Percentiles rank a stretch among this genome's conserved stretches.
phyloP scores from a whole-genome alignment of 2,329 filamentous ascomycete species.

The Exophiala oligosperma region DNA sequence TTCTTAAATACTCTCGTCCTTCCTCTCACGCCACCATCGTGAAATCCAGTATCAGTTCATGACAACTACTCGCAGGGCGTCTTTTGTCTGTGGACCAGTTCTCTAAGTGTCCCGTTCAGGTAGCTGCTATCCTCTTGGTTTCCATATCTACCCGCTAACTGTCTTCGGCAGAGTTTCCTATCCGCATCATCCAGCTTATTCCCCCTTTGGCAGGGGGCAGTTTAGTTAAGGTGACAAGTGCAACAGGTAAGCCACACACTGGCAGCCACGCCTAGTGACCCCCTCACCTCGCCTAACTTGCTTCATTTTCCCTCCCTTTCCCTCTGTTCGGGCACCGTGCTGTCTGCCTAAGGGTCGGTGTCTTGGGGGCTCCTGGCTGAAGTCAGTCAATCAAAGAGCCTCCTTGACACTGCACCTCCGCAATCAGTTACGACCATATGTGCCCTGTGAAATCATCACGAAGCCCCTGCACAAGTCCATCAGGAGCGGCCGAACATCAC shows the following conservation, averaged over 20 bases:
- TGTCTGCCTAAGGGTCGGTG: background rate
- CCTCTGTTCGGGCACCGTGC: background rate
- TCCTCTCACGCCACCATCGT: background rate
- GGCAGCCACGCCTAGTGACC: background rate
- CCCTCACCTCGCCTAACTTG: background rate
- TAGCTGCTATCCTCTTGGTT: too few relatives aligned
- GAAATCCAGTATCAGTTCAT: background rate
- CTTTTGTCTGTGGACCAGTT: background rate
- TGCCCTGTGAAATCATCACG: conserved; percentile 18
- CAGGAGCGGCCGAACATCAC: conserved; percentile 18
- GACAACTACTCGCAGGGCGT: background rate
- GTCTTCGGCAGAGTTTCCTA: too few relatives aligned
- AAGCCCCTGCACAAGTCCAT: conserved; percentile 12
- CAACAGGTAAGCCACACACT: background rate
- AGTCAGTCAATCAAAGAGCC: background rate
- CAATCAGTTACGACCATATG: conserved; percentile 5
- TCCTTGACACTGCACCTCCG: conserved; percentile 1
- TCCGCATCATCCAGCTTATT: too few relatives aligned
- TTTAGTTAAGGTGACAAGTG: background rate
- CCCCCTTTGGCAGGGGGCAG: background rate
- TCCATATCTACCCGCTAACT: too few relatives aligned
- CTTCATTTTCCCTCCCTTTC: background rate
- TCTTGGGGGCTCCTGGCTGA: background rate
- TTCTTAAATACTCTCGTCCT: background rate
- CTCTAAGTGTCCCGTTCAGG: too few relatives aligned